These are phyloP conservation scores for Synchytrium microbalum DNA, from an alignment of 371 early-diverging fungal species.

Conservation along the genomic window DNA sequence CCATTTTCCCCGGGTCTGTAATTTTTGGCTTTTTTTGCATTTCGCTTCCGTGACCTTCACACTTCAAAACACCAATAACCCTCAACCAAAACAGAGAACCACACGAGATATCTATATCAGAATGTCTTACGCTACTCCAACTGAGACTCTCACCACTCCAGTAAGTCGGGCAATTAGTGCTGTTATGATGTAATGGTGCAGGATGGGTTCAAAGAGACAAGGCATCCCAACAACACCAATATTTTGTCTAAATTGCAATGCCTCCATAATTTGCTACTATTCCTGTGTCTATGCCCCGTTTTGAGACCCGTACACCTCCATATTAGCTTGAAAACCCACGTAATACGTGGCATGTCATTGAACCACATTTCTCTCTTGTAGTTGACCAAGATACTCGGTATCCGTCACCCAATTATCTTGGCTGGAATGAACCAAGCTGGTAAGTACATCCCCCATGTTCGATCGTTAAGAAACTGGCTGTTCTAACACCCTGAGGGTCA, in stretches of 20 bases:
- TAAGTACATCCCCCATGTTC: too few relatives aligned
- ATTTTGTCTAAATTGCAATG: not conserved
- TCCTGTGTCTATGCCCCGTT: not conserved
- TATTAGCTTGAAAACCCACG: not conserved
- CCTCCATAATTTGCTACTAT: not conserved
- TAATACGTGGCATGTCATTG: not conserved
- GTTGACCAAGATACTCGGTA: conserved; percentile 21
- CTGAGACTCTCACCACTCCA: not conserved
- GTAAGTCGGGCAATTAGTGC: not conserved
- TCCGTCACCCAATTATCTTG: conserved; percentile 26
- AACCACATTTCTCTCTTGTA: not conserved
- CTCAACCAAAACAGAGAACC: too few relatives aligned
- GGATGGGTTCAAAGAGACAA: not conserved
- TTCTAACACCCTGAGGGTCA: too few relatives aligned
- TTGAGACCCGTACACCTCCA: not conserved
- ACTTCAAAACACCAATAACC: too few relatives aligned
- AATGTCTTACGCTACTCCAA: not conserved
- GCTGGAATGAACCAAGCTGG: conserved; percentile 12
- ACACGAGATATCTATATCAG: not conserved
- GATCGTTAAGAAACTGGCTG: too few relatives aligned
- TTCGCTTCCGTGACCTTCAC: too few relatives aligned
- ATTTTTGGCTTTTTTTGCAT: too few relatives aligned
- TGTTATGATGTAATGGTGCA: not conserved
- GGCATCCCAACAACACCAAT: not conserved
- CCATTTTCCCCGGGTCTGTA: too few relatives aligned